phyloP scores from a whole-genome alignment of 164 flowering plant species.

The Vitis riparia region DNA sequence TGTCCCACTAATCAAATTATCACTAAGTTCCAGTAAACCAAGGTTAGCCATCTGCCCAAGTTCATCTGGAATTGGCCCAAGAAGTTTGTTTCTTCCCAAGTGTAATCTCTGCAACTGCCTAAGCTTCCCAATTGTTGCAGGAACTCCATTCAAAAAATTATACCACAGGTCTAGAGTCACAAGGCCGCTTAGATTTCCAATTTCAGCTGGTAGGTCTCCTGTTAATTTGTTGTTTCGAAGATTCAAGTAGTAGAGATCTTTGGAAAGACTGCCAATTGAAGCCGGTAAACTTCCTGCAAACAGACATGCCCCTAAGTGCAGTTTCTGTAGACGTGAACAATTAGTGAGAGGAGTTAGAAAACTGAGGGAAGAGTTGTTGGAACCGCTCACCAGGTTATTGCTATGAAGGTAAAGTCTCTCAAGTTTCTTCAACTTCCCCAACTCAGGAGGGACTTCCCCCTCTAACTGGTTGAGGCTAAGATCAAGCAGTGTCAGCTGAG shows the following conservation, averaged over 20 bases:
- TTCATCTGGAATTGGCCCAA: conserved; percentile 12
- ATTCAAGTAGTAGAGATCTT: neutral
- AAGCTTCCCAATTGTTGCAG: conserved; percentile 12
- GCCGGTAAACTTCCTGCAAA: conserved; percentile 6
- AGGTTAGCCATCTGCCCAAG: conserved; percentile 7
- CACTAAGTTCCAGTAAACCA: neutral
- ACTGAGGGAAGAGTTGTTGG: conserved; percentile 5
- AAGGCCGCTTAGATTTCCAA: conserved; percentile 13
- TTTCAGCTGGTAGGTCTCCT: conserved; percentile 3
- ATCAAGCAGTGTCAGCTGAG: conserved; percentile 14
- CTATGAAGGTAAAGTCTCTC: conserved; percentile 2
- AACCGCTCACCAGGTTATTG: neutral
- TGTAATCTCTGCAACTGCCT: conserved; percentile 9
- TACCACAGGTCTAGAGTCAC: neutral
- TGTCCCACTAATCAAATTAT: neutral
- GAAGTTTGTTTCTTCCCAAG: conserved; percentile 7
- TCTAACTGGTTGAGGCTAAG: neutral
- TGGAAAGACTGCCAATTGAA: conserved; percentile 5
- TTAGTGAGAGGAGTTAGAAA: conserved; percentile 9
- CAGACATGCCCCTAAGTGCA: neutral
- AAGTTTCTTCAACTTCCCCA: conserved; percentile 3
- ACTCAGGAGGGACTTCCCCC: conserved; percentile 2
- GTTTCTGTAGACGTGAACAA: conserved; percentile 6
- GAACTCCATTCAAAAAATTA: conserved; percentile 13
- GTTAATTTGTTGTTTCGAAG: neutral